These are phyloP conservation scores for Cantharellus cinnabarinus DNA, from an alignment of 768 basidiomycete species.

Conservation along the genomic window DNA sequence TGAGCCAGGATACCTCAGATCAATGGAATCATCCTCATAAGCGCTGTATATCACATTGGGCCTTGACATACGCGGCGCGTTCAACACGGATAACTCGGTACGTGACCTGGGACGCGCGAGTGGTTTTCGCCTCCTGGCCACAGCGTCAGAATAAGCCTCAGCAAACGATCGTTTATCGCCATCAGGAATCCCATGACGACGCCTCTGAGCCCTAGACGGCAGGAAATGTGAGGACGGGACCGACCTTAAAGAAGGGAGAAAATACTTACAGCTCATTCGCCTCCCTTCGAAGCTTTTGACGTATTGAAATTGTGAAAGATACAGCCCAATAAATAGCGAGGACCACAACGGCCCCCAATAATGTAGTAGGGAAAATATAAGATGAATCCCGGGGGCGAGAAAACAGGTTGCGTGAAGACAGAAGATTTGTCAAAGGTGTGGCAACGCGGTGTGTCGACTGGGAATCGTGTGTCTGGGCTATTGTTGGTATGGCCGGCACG, in stretches of 20 bases:
- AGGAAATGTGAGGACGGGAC: background rate
- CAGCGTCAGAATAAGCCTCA: conserved; percentile 63
- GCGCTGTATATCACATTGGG: too few species aligned
- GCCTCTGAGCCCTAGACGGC: conserved; percentile 19
- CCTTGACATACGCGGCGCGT: too few species aligned
- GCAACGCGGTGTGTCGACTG: too few species aligned
- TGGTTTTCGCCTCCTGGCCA: background rate
- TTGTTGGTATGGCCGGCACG: too few species aligned
- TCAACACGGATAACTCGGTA: too few species aligned
- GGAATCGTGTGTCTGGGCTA: too few species aligned
- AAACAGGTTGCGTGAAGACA: too few species aligned
- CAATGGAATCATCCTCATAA: too few species aligned
- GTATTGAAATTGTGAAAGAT: background rate
- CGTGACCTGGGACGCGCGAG: background rate
- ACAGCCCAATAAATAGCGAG: background rate
- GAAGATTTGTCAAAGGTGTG: too few species aligned
- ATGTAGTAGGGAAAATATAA: background rate
- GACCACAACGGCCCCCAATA: background rate
- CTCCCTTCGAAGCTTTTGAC: background rate
- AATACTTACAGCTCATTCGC: background rate
- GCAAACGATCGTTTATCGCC: conserved; percentile 65
- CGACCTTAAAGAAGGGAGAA: background rate
- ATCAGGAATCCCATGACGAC: conserved; percentile 70
- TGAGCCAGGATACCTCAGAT: too few species aligned
- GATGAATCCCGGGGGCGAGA: too few species aligned